Evolutionary conservation across 257 asterid genomes (phyloP).

Genomic region (Lycium ferocissimum): DNA sequence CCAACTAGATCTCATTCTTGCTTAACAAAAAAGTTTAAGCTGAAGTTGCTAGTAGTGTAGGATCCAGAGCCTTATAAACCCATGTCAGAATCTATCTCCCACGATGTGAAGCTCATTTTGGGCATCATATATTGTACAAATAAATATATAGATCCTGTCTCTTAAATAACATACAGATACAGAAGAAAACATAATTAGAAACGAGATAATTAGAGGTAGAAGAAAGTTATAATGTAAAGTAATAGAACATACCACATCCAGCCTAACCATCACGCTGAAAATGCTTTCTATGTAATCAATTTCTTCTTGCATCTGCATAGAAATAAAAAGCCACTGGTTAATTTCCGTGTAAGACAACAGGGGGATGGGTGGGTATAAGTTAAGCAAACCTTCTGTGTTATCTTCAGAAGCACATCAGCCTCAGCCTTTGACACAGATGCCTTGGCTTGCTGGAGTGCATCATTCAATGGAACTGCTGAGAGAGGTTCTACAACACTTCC

Average conservation of each 20-base stretch:
- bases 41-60: constrained; percentile 13
- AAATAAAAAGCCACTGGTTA: not conserved
- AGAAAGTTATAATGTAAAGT: constrained; percentile 30
- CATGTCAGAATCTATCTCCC: constrained; percentile 15
- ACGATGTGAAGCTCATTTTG: not conserved
- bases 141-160: not conserved
- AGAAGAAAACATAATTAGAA: not conserved
- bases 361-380: constrained; percentile 25
- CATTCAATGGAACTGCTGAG: constrained; percentile 86
- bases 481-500: constrained; percentile 89
- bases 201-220: not conserved
- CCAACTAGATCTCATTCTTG: not conserved
- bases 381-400: constrained; percentile 73
- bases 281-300: constrained; percentile 61
- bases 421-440: constrained; percentile 86
- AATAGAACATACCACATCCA: constrained; percentile 69
- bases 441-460: constrained; percentile 89
- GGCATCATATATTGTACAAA: not conserved
- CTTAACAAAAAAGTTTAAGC: not conserved
- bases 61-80: not conserved
- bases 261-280: constrained; percentile 63
- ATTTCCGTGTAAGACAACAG: not conserved
- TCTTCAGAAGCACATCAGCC: constrained; percentile 80
- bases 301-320: constrained; percentile 72
- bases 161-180: not conserved